phyloP scores from a whole-genome alignment of 1,284 basidiomycete species.

The Macrocystidia cucumis region DNA sequence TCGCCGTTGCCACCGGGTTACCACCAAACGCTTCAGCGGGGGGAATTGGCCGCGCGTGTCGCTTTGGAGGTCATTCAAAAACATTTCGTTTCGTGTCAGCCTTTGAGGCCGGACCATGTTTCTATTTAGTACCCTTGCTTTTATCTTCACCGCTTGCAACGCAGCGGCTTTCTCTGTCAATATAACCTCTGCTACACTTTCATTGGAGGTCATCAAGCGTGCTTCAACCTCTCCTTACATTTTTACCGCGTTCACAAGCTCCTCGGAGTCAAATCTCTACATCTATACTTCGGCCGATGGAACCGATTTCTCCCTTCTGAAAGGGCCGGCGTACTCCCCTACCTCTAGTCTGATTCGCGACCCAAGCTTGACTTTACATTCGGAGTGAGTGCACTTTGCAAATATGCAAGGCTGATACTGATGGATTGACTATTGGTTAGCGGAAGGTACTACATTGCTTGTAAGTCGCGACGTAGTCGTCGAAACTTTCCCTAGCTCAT shows the following conservation, averaged over 20 bases:
- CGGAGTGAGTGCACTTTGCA: conserved; percentile 16
- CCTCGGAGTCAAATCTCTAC: conserved; percentile 25
- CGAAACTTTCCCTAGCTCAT: neutral
- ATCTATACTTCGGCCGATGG: conserved; percentile 26
- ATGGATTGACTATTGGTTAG: conserved; percentile 9
- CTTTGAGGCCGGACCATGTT: neutral
- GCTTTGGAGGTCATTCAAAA: neutral
- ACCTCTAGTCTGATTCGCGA: conserved; percentile 24
- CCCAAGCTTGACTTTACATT: conserved; percentile 25
- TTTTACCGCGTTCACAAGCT: conserved; percentile 25
- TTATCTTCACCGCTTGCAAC: neutral
- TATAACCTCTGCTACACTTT: conserved; percentile 2
- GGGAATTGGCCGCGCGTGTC: neutral
- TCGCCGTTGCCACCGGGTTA: too few relatives aligned
- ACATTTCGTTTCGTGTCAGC: neutral
- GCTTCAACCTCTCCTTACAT: conserved; percentile 25
- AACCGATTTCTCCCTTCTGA: conserved; percentile 21
- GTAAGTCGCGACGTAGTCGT: too few relatives aligned
- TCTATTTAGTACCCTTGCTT: neutral
- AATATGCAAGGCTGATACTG: neutral
- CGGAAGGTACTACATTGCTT: conserved; percentile 23
- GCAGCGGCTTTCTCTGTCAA: neutral
- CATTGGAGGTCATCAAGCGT: conserved; percentile 20
- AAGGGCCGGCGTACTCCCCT: conserved; percentile 26
- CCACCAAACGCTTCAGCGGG: neutral